Evolutionary conservation across 2,329 filamentous ascomycete species (phyloP), one percentile per base, ranked within the genome.

Genomic region (Ophiocordyceps camponoti-rufipedis): DNA sequence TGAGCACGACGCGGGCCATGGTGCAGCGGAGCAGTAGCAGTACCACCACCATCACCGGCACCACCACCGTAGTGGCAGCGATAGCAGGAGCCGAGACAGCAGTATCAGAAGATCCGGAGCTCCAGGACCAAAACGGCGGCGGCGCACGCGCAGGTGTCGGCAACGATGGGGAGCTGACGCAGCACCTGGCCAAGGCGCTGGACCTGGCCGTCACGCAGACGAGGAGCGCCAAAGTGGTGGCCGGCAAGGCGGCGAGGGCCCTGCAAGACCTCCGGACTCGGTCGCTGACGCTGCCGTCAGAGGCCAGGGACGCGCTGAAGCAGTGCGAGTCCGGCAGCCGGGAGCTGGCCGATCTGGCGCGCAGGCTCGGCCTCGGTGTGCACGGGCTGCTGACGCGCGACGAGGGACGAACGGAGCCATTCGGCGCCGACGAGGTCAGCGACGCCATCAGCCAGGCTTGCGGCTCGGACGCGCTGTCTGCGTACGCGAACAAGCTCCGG

Each of bases 141-240:
- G 12, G 12, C 9, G 32, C 5, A 12, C 6, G 14, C 14, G 35
- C 1, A 14, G 35, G 14, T 9, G 7, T 14, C 35, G 35, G 14
- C 35, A n/a, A 16, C 1, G 35, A 85, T 8, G 80, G 82, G 45
- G 82, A 82, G 45, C 82, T 76, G 51, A 74, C 72, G 11, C 66
- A 78, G 49, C 72, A 82, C 53, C 81, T 94, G 53, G 61, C 74
- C 29, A 78, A 77, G 55, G 84, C 81, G 58, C 68, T 81, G 1
- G 86, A 94, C 48, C 61, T 71, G 14, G 74, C 87, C 46, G 74
- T 87, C 48, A 78, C 75, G 13, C 80, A 87, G 55, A 84, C 83
- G 8, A 76, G 88, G 48, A 87, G 83, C 57, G 75, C 82, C 46
- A 94, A 94, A 68, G 84, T 94, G 32, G 72, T 89, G 43, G 77